A percentile compares a stretch with the other conserved stretches of the same genome.
Evolutionary conservation across 768 basidiomycete species (phyloP).

Genomic region (Phanerochaete sordida): DNA sequence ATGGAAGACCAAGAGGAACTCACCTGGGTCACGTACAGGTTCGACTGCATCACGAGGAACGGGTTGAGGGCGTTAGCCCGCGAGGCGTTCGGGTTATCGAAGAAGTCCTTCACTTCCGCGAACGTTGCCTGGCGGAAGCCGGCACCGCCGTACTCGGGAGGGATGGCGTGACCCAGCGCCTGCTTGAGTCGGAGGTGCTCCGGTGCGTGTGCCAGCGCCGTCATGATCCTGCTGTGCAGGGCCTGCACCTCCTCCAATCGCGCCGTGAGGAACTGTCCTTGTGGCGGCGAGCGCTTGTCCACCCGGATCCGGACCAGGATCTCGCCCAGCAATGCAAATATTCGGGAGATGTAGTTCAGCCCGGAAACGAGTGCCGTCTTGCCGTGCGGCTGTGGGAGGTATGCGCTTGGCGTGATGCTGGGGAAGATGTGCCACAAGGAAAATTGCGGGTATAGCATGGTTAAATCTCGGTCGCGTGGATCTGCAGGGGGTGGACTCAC

Average conservation of each 20-base stretch:
- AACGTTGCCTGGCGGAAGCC: constrained; percentile 82
- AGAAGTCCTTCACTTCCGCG: constrained; percentile 86
- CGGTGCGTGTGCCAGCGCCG: constrained; percentile 72
- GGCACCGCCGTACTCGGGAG: constrained; percentile 61
- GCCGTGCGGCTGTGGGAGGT: constrained; percentile 84
- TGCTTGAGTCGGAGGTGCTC: constrained; percentile 71
- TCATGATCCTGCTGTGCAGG: constrained; percentile 71
- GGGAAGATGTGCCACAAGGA: neutral
- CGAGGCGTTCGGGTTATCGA: constrained; percentile 86
- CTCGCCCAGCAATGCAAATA: constrained; percentile 83
- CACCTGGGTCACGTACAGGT: constrained; percentile 90
- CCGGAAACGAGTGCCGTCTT: constrained; percentile 84
- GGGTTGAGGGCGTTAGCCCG: constrained; percentile 84
- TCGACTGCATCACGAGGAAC: constrained; percentile 89
- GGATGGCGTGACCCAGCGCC: constrained; percentile 42
- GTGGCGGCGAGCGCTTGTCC: constrained; percentile 82
- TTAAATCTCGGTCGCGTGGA: constrained; percentile 25
- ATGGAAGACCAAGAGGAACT: constrained; percentile 14
- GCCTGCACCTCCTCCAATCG: constrained; percentile 82
- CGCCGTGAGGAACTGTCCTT: constrained; percentile 81
- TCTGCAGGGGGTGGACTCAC: constrained; percentile 42
- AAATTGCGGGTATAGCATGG: constrained; percentile 17
- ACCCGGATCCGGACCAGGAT: constrained; percentile 84
- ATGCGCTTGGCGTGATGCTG: constrained; percentile 81
- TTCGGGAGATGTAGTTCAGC: constrained; percentile 81